phyloP scores from a whole-genome alignment of 345 rosid species.

The Salix suchowensis region DNA sequence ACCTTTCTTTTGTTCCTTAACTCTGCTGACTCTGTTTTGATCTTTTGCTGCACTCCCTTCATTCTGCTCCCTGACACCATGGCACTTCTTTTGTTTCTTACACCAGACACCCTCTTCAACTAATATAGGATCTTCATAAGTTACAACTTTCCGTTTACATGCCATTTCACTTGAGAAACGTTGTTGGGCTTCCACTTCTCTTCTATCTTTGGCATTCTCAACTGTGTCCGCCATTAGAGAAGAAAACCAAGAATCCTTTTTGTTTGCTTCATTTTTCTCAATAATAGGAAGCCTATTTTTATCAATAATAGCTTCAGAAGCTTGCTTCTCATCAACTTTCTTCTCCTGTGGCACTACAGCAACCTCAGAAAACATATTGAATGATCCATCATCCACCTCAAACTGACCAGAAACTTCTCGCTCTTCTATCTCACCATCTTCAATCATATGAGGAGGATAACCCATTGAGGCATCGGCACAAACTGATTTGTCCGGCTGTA shows the following conservation, averaged over 20 bases:
- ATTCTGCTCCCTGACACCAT: not conserved
- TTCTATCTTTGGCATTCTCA: not conserved
- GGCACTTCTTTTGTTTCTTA: conserved; percentile 19
- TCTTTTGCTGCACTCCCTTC: conserved; percentile 7
- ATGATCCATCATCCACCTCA: conserved; percentile 9
- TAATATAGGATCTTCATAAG: conserved; percentile 11
- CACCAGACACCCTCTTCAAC: conserved; percentile 5
- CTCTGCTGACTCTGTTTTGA: conserved; percentile 6
- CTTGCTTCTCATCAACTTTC: conserved; percentile 27
- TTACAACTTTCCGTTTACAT: conserved; percentile 22
- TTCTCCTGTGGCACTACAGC: conserved; percentile 19
- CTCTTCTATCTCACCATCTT: conserved; percentile 49
- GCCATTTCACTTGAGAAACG: conserved; percentile 11
- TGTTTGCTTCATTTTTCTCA: conserved; percentile 13
- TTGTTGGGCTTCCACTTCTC: conserved; percentile 14
- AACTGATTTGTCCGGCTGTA: conserved; percentile 30
- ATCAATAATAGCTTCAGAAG: conserved; percentile 18
- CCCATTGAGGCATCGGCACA: conserved; percentile 11
- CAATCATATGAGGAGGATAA: conserved; percentile 21
- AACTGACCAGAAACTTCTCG: conserved; percentile 52
- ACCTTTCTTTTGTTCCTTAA: conserved; percentile 17
- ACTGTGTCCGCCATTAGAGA: conserved; percentile 1
- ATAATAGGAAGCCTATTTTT: conserved; percentile 13
- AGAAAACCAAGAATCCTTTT: conserved; percentile 14
- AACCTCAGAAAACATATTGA: conserved; percentile 26